Evolutionary conservation across 2,329 filamentous ascomycete genomes (phyloP).

Genomic region (Amylocarpus encephaloides): DNA sequence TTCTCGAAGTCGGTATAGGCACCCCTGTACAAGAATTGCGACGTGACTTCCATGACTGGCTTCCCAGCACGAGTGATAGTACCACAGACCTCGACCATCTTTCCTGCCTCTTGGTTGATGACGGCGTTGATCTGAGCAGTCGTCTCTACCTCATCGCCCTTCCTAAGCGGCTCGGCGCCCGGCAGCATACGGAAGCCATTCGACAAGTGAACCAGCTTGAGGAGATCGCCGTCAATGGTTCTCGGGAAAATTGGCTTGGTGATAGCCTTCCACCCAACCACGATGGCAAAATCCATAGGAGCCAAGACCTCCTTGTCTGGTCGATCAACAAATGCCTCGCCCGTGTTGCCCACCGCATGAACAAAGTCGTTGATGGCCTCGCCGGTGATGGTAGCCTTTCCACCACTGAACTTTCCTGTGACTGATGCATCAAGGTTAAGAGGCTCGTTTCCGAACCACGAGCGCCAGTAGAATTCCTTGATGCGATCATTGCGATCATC

Average conservation of each 20-base stretch:
- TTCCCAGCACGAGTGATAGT: constrained; percentile 80
- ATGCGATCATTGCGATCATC: constrained; percentile 91
- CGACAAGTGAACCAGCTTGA: constrained; percentile 93
- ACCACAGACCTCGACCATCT: constrained; percentile 99
- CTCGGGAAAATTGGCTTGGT: constrained; percentile 98
- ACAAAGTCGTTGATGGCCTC: constrained; percentile 98
- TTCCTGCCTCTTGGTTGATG: constrained; percentile 95
- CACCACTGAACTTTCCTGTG: constrained; percentile 84
- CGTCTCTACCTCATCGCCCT: constrained; percentile 86
- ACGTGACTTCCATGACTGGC: constrained; percentile 96
- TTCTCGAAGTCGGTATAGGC: constrained; percentile 91
- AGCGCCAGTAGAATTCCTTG: constrained; percentile 98
- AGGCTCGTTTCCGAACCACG: constrained; percentile 88
- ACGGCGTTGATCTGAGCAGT: constrained; percentile 96
- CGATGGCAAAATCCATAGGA: constrained; percentile 98
- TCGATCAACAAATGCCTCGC: constrained; percentile 93
- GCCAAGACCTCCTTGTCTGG: constrained; percentile 91
- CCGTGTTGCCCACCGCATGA: constrained; percentile 96
- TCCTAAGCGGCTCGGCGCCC: constrained; percentile 89
- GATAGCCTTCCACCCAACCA: constrained; percentile 98
- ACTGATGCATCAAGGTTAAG: constrained; percentile 80
- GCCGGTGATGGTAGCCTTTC: constrained; percentile 76
- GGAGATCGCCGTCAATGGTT: constrained; percentile 88
- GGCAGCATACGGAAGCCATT: constrained; percentile 98
- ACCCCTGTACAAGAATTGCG: constrained; percentile 95